Base-by-base conservation (phyloP, 2,329 filamentous ascomycete genomes). In the Xylariaceae sp. region DNA sequence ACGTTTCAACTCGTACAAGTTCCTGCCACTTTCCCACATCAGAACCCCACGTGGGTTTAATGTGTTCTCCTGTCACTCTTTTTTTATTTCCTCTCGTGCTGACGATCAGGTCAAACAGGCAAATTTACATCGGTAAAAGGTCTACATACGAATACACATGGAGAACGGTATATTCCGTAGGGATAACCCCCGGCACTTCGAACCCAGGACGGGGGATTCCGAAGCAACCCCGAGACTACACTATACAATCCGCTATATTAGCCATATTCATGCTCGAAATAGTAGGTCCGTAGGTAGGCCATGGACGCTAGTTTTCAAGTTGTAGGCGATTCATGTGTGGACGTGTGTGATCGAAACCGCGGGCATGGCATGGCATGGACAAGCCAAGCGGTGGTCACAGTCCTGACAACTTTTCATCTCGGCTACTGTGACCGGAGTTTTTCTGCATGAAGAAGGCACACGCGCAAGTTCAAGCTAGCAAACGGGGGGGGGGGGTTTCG, bases 201-300 rank as follows among this genome's bases (percentile, higher is more conserved):
- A 44, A 45, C n/a, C 42, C n/a, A 15, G 17, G 53, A 11, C 9
- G 42, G 55, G 23, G 55, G 55, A 45, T 11, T 23, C 51, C 57
- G 34, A 54, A 42, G 51, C 57, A 57, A 52, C 18, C 37, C 53
- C 51, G 51, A 51, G 13, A 18, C 9, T 45, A 13, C 55, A 42
- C 34, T 23, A n/a, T 42, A 23, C 10, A 17, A n/a, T 34, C 30
- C 23, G 30, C 9, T 23, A 51, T 30, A 30, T 30, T 30, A 30
- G 23, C 23, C 23, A 30, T 30, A 30, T 30, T 30, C 23, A 30
- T 30, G 23, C 23, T 30, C 23, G 23, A 30, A 30, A 30, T 30
- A 13, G 37, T 42, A 42, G 37, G 9, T 42, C 4, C 7, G 37
- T 30, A 30, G 23, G 4, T 30, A 30, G 23, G 4, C 23, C 23